Base-by-base conservation (phyloP, 2,329 filamentous ascomycete genomes). In the Gliomastix tumulicola region DNA sequence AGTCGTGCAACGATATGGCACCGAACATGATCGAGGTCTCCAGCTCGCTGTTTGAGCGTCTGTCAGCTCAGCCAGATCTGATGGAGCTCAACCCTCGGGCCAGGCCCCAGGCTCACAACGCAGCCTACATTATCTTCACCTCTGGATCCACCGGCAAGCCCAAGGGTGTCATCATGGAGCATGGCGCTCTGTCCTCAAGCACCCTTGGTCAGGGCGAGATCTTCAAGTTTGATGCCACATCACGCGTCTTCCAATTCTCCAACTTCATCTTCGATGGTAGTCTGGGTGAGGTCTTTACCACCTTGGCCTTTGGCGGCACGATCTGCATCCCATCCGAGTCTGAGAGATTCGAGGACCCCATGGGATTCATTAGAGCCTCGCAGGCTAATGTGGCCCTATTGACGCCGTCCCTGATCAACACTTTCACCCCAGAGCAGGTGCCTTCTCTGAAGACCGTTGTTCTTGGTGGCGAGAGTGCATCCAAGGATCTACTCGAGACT, bases 201-300 rank as follows among this genome's bases (percentile, higher is more conserved):
- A 45, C 42, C 3, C 36, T 42, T 2, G 43, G 18, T 13, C 32
- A 39, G 21, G 32, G n/a, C 66, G 79, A 7, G 68, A 75, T 11
- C 36, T 74, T 33, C 65, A 70, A 38, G 66, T 66, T 46, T 18
- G 45, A 35, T 12, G 47, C n/a, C n/a, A n/a, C n/a, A n/a, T 28
- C 73, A 6, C 65, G 79, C 3, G 66, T 76, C 6, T 41, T 77
- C 31, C 68, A 74, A 37, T 71, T 70, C 38, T 66, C 67, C 6
- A 63, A 62, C 7, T 71, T 68, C 44, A 66, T 64, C 2, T 75
- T 74, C 32, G 70, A 76, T 39, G 62, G 63, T 2, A 65, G 61
- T 30, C 49, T 76, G 9, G 35, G 36, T 2, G 48, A 52, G 21
- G 46, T 51, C 5, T 32, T 51, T 19, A 48, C 41, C 2, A 39